A percentile compares a stretch with the other conserved stretches of the same genome.
Conservation (phyloP, 805 yeast species). For the Kazachstania africana region DNA sequence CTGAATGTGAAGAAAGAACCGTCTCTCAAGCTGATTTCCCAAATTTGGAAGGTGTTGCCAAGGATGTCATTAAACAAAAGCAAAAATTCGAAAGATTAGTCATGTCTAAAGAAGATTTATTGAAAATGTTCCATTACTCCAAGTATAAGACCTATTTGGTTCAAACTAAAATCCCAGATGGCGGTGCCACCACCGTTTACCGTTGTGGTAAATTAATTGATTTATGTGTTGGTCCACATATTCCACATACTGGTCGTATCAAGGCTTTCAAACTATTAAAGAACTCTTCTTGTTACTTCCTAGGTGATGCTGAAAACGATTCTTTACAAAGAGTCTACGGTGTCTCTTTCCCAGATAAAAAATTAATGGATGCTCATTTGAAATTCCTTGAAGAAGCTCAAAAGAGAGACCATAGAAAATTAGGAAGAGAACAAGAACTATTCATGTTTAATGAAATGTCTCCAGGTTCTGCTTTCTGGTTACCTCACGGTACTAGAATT, state of each 20-base stretch:
- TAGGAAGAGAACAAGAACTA: slow-evolving; percentile 93
- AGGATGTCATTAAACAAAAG: slow-evolving; percentile 85
- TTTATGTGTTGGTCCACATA: slow-evolving; percentile 94
- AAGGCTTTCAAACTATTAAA: slow-evolving; percentile 89
- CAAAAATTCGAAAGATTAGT: slow-evolving; percentile 91
- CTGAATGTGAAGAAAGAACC: slow-evolving; percentile 58
- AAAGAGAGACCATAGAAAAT: slow-evolving; percentile 88
- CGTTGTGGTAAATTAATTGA: slow-evolving; percentile 97
- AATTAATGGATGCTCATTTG: slow-evolving; percentile 86
- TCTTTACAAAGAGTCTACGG: slow-evolving; percentile 96
- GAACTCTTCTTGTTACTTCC: slow-evolving; percentile 91
- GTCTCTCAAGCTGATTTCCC: slow-evolving; percentile 78
- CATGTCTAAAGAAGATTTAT: slow-evolving; percentile 80
- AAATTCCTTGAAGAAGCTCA: slow-evolving; percentile 94
- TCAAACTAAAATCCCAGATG: slow-evolving; percentile 84
- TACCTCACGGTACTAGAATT: slow-evolving; percentile 97
- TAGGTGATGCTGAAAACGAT: slow-evolving; percentile 87
- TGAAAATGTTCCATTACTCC: slow-evolving; percentile 90
- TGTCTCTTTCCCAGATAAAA: slow-evolving; percentile 97
- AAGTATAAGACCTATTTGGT: slow-evolving; percentile 88
- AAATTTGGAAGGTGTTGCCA: slow-evolving; percentile 73
- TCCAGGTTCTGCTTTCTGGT: slow-evolving; percentile 97
- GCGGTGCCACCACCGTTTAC: slow-evolving; percentile 91
- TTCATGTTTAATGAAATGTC: slow-evolving; percentile 93
- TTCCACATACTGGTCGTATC: slow-evolving; percentile 93